Conservation (phyloP, 805 yeast genomes). For the Zygosaccharomyces gambellarensis region DNA sequence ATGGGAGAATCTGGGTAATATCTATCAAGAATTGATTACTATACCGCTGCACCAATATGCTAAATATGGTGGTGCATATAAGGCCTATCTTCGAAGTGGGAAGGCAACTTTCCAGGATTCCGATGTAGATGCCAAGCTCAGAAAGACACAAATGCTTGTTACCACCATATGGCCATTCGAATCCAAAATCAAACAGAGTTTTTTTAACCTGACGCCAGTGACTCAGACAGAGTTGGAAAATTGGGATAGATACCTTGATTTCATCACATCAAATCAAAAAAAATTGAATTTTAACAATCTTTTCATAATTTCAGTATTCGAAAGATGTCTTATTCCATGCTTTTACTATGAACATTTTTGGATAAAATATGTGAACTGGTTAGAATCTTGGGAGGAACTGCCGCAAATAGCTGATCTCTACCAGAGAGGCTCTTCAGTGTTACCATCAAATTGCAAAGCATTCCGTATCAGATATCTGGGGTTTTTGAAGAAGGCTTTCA, state of each 20-base stretch:
- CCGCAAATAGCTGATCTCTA: slow-evolving; percentile 43
- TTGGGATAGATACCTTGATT: slow-evolving; percentile 64
- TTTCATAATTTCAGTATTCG: slow-evolving; percentile 50
- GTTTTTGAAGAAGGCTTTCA: slow-evolving; percentile 17
- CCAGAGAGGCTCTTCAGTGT: slow-evolving; percentile 45
- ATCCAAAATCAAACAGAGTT: slow-evolving; percentile 51
- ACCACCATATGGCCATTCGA: slow-evolving; percentile 69
- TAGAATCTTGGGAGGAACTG: slow-evolving; percentile 31
- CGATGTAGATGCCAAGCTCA: slow-evolving; percentile 41
- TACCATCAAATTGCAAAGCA: slow-evolving; percentile 28
- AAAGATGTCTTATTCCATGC: slow-evolving; percentile 67
- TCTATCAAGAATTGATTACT: slow-evolving; percentile 43
- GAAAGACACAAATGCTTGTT: slow-evolving; percentile 48
- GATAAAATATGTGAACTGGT: slow-evolving; percentile 60
- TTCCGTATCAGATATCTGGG: slow-evolving; percentile 20
- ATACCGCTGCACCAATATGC: slow-evolving; percentile 87
- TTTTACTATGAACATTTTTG: slow-evolving; percentile 59
- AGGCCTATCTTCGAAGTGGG: slow-evolving; percentile 28
- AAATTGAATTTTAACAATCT: slow-evolving; percentile 25
- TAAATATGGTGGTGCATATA: slow-evolving; percentile 54
- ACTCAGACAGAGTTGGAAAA: slow-evolving; percentile 40
- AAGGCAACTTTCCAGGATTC: slow-evolving; percentile 7
- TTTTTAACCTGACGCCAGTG: slow-evolving; percentile 49
- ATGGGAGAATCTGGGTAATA: slow-evolving; percentile 36
- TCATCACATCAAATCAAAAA: slow-evolving; percentile 39